These are phyloP conservation scores for Phytophthora citricola DNA, from an alignment of 352 stramenopile genomes.

Conservation along the genomic window DNA sequence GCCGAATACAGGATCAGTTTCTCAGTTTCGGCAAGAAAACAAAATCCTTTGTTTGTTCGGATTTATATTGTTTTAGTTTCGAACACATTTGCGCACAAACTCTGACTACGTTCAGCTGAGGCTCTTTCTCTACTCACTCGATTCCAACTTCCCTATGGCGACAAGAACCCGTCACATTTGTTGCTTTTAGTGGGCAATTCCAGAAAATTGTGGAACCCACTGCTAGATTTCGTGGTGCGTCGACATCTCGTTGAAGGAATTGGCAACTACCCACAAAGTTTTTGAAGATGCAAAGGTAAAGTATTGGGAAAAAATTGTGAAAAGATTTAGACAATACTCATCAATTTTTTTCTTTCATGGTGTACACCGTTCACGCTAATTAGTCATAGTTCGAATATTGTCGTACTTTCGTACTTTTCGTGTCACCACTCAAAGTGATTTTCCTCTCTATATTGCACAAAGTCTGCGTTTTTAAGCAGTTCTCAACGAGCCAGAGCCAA, in stretches of 20 bases:
- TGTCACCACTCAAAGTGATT: no score
- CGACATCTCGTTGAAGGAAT: slow-evolving; percentile 28
- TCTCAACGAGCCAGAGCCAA: no score
- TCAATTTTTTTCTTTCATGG: slow-evolving; percentile 25
- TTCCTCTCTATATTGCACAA: no score
- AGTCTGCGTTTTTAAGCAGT: no score
- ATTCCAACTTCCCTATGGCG: slow-evolving; percentile 51
- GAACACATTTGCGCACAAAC: no score
- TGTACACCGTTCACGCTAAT: slow-evolving; percentile 31
- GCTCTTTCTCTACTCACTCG: slow-evolving; percentile 34
- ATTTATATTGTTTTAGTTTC: no score
- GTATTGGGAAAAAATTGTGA: not conserved
- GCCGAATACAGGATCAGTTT: no score
- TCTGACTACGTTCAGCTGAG: slow-evolving; percentile 26
- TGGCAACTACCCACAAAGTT: slow-evolving; percentile 18
- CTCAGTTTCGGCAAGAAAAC: no score
- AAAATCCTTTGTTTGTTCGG: no score
- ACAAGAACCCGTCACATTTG: slow-evolving; percentile 45
- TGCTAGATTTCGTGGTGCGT: slow-evolving; percentile 64
- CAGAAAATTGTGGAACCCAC: slow-evolving; percentile 54
- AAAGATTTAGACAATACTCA: not conserved
- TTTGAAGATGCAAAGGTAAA: slow-evolving; percentile 35
- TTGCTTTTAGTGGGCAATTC: slow-evolving; percentile 80
- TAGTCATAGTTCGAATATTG: no score
- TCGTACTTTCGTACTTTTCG: no score